A percentile compares a stretch with the other conserved stretches of the same genome.
Evolutionary conservation across 352 stramenopile genomes (phyloP).

Genomic region (Elongisporangium prolatum): DNA sequence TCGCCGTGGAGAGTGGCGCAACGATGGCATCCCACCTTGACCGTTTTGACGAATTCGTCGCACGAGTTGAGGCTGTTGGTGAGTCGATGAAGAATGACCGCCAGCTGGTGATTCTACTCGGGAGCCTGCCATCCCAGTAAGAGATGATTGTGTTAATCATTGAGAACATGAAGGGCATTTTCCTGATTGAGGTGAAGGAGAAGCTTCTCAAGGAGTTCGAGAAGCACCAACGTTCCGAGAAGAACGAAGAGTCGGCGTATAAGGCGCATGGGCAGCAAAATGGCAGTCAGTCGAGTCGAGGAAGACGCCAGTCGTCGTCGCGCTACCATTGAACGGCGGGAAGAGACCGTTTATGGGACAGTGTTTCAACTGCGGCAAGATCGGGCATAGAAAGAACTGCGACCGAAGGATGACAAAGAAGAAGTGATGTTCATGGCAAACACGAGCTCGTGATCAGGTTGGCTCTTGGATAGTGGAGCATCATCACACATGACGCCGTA

Average conservation of each 20-base stretch:
- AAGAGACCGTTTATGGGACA: neutral
- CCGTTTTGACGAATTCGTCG: constrained; percentile 5
- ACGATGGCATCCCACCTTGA: constrained; percentile 2
- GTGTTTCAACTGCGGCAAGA: too few relatives aligned
- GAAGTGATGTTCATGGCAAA: constrained; percentile 5
- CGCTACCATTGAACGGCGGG: too few relatives aligned
- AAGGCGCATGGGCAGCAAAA: neutral
- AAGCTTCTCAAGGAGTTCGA: constrained; percentile 17
- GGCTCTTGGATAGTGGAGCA: constrained; percentile 13
- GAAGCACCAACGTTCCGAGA: constrained; percentile 1
- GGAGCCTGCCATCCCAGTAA: constrained; percentile 5
- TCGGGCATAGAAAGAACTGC: too few relatives aligned
- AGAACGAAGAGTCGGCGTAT: constrained; percentile 1
- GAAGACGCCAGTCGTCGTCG: too few relatives aligned
- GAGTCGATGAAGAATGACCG: constrained; percentile 5
- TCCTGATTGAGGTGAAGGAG: constrained; percentile 18
- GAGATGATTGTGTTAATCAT: constrained; percentile 9
- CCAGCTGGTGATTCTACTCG: constrained; percentile 9
- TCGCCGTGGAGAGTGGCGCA: neutral
- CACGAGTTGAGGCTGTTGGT: constrained; percentile 4
- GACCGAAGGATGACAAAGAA: neutral
- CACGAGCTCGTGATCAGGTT: neutral
- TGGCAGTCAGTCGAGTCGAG: neutral
- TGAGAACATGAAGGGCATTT: constrained; percentile 11
- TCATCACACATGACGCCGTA: constrained; percentile 13